A percentile compares a stretch with the other conserved stretches of the same genome.
These are phyloP conservation scores for Aureoboletus auriporus DNA, from an alignment of 768 basidiomycete species.

Conservation along the genomic window DNA sequence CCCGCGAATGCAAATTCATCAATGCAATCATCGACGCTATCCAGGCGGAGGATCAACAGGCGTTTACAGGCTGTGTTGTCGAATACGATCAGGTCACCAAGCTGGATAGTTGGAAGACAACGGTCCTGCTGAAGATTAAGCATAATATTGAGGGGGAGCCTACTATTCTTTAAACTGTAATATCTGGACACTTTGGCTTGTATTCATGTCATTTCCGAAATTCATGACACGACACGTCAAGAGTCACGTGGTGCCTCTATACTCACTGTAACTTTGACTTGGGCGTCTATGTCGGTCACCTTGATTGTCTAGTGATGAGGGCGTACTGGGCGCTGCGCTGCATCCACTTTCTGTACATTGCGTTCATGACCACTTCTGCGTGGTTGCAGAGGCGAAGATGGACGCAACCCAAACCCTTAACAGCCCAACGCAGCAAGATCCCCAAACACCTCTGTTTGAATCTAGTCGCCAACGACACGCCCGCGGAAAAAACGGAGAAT, in stretches of 20 bases:
- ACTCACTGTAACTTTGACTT: no score
- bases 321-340: slow-evolving; percentile 46
- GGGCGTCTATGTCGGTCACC: slow-evolving; percentile 10
- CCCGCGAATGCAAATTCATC: slow-evolving; percentile 90
- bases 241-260: slow-evolving; percentile 17
- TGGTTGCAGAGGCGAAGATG: slow-evolving; percentile 37
- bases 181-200: neutral
- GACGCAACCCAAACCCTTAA: slow-evolving; percentile 44
- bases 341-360: slow-evolving; percentile 56
- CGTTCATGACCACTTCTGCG: slow-evolving; percentile 38
- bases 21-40: slow-evolving; percentile 74
- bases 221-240: no score
- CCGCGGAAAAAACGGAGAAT: slow-evolving; percentile 34
- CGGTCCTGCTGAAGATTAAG: slow-evolving; percentile 88
- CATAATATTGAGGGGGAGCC: slow-evolving; percentile 63
- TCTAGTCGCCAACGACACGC: slow-evolving; percentile 45
- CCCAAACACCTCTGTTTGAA: slow-evolving; percentile 68
- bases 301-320: slow-evolving; percentile 37
- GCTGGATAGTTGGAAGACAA: slow-evolving; percentile 96
- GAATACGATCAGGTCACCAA: slow-evolving; percentile 92
- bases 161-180: slow-evolving; percentile 23
- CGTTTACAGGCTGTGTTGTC: slow-evolving; percentile 79
- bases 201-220: slow-evolving; percentile 3
- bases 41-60: slow-evolving; percentile 64
- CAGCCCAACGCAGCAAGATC: slow-evolving; percentile 48